Evolutionary conservation across 441 rosid genomes (phyloP).

Genomic region (Euphorbia corollata): DNA sequence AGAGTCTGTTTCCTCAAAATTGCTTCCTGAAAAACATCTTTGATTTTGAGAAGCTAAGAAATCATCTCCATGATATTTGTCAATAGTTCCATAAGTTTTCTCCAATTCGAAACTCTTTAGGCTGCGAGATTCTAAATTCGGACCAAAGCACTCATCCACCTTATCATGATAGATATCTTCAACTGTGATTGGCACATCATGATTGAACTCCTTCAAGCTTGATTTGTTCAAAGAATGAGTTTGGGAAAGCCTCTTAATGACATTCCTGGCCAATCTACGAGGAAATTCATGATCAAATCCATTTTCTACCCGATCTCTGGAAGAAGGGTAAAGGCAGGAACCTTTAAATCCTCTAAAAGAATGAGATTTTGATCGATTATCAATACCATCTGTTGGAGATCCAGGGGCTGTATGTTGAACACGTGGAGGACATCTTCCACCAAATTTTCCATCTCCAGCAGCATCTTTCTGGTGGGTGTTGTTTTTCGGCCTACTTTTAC

Average conservation of each 20-base stretch:
- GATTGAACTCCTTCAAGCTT: slow-evolving; percentile 35
- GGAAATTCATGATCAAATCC: slow-evolving; percentile 70
- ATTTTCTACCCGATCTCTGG: slow-evolving; percentile 54
- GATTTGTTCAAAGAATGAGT: slow-evolving; percentile 40
- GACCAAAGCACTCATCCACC: slow-evolving; percentile 35
- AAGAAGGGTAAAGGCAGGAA: slow-evolving; percentile 36
- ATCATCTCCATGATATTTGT: slow-evolving; percentile 29
- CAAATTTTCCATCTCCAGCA: slow-evolving; percentile 33
- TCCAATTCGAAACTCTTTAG: slow-evolving; percentile 33
- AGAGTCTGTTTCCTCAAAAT: slow-evolving; percentile 27
- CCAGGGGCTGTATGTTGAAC: slow-evolving; percentile 52
- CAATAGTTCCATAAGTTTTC: slow-evolving; percentile 37
- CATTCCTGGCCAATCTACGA: slow-evolving; percentile 74
- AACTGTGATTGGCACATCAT: slow-evolving; percentile 59
- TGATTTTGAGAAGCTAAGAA: slow-evolving; percentile 29
- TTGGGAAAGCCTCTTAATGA: slow-evolving; percentile 73
- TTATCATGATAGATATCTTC: slow-evolving; percentile 69
- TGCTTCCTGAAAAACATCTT: slow-evolving; percentile 24
- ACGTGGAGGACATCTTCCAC: slow-evolving; percentile 65
- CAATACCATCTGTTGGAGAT: slow-evolving; percentile 47
- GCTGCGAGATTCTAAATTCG: slow-evolving; percentile 35
- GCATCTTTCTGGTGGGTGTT: slow-evolving; percentile 33
- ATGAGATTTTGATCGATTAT: slow-evolving; percentile 44
- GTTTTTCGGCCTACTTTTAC: slow-evolving; percentile 42
- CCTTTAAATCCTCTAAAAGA: slow-evolving; percentile 68